Evolutionary conservation across 2,329 filamentous ascomycete genomes (phyloP).

Genomic region (Fusarium sarcochroum): DNA sequence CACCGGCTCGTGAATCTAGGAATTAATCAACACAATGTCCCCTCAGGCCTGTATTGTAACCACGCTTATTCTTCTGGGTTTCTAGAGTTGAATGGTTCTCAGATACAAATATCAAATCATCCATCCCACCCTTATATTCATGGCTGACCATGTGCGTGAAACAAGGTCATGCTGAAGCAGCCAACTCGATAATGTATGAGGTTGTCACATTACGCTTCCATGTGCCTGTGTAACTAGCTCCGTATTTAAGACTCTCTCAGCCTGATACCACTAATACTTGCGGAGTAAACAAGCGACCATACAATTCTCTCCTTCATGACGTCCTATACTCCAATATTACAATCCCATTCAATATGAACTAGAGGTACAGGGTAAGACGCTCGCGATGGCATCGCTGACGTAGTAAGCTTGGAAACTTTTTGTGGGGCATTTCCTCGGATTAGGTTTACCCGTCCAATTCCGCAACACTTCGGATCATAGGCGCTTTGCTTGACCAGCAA

Average conservation of each 20-base stretch:
- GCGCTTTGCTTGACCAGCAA: constrained; percentile 17
- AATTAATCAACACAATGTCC: no score
- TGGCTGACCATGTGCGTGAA: no score
- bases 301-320: background rate
- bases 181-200: background rate
- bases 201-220: constrained; percentile 1
- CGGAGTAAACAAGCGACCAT: background rate
- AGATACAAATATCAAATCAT: background rate
- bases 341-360: background rate
- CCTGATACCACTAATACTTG: background rate
- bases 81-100: no score
- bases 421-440: constrained; percentile 26
- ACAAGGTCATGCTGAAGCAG: background rate
- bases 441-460: constrained; percentile 39
- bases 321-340: constrained; percentile 1
- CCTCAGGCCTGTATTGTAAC: no score
- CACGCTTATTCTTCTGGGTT: no score
- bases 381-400: constrained; percentile 40
- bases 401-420: constrained; percentile 9
- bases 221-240: background rate
- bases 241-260: background rate
- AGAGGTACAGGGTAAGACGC: constrained; percentile 32
- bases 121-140: background rate
- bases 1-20: no score
- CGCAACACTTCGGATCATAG: constrained; percentile 17